Percentiles rank a stretch among this genome's conserved stretches.
These are phyloP conservation scores for Apiotrichum gamsii DNA, from an alignment of 1,284 basidiomycete genomes.

Conservation along the genomic window DNA sequence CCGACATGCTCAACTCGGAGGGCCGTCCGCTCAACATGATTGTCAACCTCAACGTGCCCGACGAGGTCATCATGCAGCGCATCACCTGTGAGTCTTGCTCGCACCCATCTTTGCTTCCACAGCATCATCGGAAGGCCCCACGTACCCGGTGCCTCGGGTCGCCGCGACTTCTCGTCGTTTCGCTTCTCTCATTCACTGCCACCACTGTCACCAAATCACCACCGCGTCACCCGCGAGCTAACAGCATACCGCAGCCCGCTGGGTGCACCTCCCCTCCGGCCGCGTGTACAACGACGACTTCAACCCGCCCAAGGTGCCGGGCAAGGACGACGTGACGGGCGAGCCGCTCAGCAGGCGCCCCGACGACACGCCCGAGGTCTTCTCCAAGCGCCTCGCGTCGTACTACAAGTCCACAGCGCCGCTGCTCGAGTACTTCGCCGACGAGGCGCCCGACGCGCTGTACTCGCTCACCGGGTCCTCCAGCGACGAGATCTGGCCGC, in stretches of 20 bases:
- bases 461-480: conserved; percentile 72
- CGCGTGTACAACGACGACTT: conserved; percentile 89
- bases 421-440: conserved; percentile 67
- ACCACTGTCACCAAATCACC: no score
- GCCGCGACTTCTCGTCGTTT: no score
- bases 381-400: conserved; percentile 67
- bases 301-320: conserved; percentile 79
- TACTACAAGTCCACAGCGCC: conserved; percentile 88
- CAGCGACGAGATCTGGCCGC: conserved; percentile 64
- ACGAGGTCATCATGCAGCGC: conserved; percentile 78
- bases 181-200: not conserved
- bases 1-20: conserved; percentile 53
- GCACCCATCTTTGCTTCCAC: no score
- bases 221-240: not conserved
- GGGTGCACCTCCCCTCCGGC: conserved; percentile 88
- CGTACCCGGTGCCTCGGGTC: no score
- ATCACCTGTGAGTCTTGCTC: conserved; percentile 62
- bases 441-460: conserved; percentile 55
- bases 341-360: conserved; percentile 82
- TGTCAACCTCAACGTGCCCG: conserved; percentile 85
- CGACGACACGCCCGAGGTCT: conserved; percentile 86
- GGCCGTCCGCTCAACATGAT: conserved; percentile 66
- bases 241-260: conserved; percentile 62
- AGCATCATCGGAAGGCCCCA: no score
- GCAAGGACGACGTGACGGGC: conserved; percentile 86